Conservation (phyloP, 1,139 yeast species). For the Yamadazyma epiphylla region DNA sequence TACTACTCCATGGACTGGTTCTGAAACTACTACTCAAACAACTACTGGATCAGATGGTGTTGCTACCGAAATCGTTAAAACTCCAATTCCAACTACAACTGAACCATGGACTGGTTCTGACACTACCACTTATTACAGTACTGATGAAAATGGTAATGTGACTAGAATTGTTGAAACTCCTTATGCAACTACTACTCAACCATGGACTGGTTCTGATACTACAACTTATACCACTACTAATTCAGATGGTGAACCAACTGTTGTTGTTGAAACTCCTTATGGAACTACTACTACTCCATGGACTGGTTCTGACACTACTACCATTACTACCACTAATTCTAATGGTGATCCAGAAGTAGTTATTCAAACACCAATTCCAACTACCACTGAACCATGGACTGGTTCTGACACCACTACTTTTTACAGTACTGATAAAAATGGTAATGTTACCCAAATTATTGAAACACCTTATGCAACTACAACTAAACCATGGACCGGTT, state of each 20-base stretch:
- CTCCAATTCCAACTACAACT: background rate
- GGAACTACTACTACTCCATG: background rate
- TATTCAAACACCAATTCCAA: background rate
- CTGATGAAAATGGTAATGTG: background rate
- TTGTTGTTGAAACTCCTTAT: background rate
- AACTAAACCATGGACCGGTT: too few species aligned
- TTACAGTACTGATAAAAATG: too few species aligned
- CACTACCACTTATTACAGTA: background rate
- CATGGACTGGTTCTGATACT: background rate
- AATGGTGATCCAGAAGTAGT: background rate
- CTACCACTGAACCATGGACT: background rate
- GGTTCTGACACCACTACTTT: background rate
- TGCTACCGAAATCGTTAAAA: background rate
- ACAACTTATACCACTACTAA: background rate
- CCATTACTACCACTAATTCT: background rate
- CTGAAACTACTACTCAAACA: background rate
- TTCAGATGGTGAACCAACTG: background rate
- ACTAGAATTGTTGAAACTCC: background rate
- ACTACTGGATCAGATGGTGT: background rate
- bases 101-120: background rate
- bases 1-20: background rate
- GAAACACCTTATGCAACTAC: too few species aligned
- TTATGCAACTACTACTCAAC: background rate
- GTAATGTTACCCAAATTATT: too few species aligned
- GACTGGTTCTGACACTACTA: background rate